Percentiles rank a stretch among this genome's conserved stretches.
These are phyloP conservation scores for Arthonia radiata DNA, from an alignment of 495 filamentous ascomycete species.

Conservation along the genomic window DNA sequence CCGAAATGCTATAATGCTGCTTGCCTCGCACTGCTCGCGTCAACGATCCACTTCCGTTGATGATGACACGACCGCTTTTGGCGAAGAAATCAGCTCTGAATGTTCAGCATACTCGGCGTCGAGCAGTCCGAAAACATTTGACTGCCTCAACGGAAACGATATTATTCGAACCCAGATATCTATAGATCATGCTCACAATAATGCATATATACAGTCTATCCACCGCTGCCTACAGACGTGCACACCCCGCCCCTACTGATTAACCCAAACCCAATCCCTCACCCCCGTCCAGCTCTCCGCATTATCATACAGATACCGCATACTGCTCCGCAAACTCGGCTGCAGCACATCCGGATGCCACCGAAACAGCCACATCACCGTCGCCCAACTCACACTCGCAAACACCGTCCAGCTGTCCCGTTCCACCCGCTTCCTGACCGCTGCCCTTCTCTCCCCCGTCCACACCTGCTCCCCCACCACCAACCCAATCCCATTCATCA, in stretches of 20 bases:
- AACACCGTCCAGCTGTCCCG: constrained; percentile 73
- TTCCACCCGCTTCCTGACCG: constrained; percentile 23
- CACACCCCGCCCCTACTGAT: background rate
- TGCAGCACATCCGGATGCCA: constrained; percentile 79
- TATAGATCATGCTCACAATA: no score
- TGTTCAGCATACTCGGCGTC: no score
- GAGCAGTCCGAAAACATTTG: no score
- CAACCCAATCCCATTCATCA: constrained; percentile 15
- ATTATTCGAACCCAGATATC: no score
- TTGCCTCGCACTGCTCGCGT: no score
- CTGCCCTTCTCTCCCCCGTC: constrained; percentile 18
- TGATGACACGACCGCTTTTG: no score
- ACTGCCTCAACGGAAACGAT: no score
- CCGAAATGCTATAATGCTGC: no score
- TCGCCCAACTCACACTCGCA: constrained; percentile 66
- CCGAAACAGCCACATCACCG: constrained; percentile 87
- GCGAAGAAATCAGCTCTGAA: no score
- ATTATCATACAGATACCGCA: constrained; percentile 74
- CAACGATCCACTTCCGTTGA: no score
- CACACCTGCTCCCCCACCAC: constrained; percentile 10
- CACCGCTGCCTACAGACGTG: no score
- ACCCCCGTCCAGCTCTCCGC: background rate
- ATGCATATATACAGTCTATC: no score
- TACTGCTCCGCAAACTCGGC: constrained; percentile 75
- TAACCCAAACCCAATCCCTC: background rate